Evolutionary conservation across 352 stramenopile genomes (phyloP), one percentile per base, ranked within the genome.

Genomic region (Phytopythium cucurbitacearum): DNA sequence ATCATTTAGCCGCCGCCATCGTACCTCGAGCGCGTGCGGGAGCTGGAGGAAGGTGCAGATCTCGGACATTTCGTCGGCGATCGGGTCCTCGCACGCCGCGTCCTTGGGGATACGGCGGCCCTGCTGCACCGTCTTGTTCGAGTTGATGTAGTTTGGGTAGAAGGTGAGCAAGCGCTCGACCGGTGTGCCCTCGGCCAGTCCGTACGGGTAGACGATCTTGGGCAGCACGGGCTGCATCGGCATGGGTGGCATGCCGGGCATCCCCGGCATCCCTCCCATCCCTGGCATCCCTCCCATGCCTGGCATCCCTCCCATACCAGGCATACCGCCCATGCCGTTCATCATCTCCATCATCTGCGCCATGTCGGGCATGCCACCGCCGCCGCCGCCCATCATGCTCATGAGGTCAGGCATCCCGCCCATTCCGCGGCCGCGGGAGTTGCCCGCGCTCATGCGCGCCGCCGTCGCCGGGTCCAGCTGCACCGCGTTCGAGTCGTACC

Each of bases 71-170:
- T 95, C 85, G 21, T 84, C 67, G 3, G 80, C 81, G 28, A 88
- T 71, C 7, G 85, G 85, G 33, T 79, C 61, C 37, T 90, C 80
- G 42, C 82, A 95, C 9, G 76, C 72, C 16, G 67, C 51, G 28
- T 75, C 69, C 65, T 89, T 90, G 35, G 65, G 43, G 48, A 94
- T 84, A 40, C 83, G 83, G 13, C 85, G 83, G 1, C 85, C 85
- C 48, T 92, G 62, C 53, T 88, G 70, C 57, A 91, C 72, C n/a
- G 83, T 93, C 69, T 94, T 94, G 44, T 69, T 76, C 47, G 64
- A 61, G 62, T 95, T 81, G 56, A 95, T 87, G 70, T 94, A 94
- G 65, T 90, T 89, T 1, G 85, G 85, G 65, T 92, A 95, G 55
- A 95, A 88, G 39, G 76, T 91, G 51, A 73, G 78, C 50, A 89